Evolutionary conservation across 495 filamentous ascomycete genomes (phyloP), one percentile per base, ranked within the genome.

Genomic region (Parathielavia appendiculata): DNA sequence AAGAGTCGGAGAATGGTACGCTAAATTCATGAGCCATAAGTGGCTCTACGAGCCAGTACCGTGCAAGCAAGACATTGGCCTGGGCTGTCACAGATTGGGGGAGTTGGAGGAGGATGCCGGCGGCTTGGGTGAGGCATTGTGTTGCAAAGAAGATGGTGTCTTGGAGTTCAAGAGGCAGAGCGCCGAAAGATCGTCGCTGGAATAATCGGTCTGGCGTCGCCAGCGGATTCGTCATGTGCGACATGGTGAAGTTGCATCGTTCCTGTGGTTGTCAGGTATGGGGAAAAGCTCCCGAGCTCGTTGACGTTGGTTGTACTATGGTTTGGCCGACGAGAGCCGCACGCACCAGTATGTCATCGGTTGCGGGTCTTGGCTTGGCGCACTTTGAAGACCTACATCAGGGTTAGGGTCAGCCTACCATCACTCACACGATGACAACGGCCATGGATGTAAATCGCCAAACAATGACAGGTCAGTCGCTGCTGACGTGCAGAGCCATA

Each of bases 61-160:
- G 80, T n/a, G 85, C 87, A 32, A 95, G 83, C 0, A 93, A 74
- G n/a, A 98, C 83, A 64, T 91, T 87, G 3, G 93, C 90, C 64
- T 91, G 90, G 14, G 91, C 87, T 30, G 95, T 90, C 48, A 91
- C 82, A 56, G 92, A 90, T 66, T 97, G 95, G 1, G 92, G 88
- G 49, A 97, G 74, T 43, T 88, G 82, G 4, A 98, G 79, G 9
- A 97, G 80, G 8, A 96, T 76, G 7, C 93, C 95, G 12, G 93
- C 91, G 17, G 88, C 82, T 69, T 97, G 95, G 12, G 89, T 95
- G 7, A 98, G 81, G 56, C 85, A 83, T 43, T 88, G 83, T 5
- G 83, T 81, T 23, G 86, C 77, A 70, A 79, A 88, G 57, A 83
- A 79, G 44, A 89, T 77, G 53, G 79, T 80, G 59, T 84, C 81